phyloP scores from a whole-genome alignment of 257 asterid genomes.

The Ilex asprella region DNA sequence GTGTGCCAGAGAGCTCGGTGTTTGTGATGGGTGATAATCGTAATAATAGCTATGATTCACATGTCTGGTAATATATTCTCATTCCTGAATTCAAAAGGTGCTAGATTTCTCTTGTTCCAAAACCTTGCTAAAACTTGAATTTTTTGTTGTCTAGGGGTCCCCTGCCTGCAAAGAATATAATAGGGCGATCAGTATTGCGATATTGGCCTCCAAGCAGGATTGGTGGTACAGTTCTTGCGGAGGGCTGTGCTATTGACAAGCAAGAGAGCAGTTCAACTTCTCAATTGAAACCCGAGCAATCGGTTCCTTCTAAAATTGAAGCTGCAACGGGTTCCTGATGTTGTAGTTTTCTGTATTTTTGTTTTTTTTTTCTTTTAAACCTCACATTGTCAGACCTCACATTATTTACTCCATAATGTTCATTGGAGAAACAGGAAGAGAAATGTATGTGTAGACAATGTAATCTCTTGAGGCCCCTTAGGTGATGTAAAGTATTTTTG shows the following conservation, averaged over 20 bases:
- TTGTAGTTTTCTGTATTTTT: conserved; percentile 1
- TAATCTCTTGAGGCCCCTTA: too few relatives aligned
- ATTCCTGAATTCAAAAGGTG: conserved; percentile 4
- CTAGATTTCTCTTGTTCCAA: background rate
- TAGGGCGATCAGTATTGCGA: conserved; percentile 78
- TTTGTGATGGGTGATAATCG: conserved; percentile 98
- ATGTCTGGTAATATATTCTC: conserved; percentile 61
- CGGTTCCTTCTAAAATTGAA: background rate
- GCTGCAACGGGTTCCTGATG: background rate
- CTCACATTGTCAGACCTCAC: too few relatives aligned
- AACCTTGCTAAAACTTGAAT: background rate
- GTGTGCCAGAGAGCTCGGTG: conserved; percentile 67
- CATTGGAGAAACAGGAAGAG: too few relatives aligned
- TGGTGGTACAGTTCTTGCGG: conserved; percentile 67
- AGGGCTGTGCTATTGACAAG: conserved; percentile 50
- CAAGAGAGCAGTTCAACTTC: conserved; percentile 32
- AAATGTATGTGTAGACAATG: too few relatives aligned
- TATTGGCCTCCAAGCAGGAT: conserved; percentile 87
- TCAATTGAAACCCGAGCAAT: conserved; percentile 18
- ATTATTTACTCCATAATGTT: too few relatives aligned
- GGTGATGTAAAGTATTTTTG: too few relatives aligned
- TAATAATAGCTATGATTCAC: conserved; percentile 92
- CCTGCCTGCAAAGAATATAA: conserved; percentile 72
- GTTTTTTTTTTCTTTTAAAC: too few relatives aligned
- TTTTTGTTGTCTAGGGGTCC: conserved; percentile 54